Evolutionary conservation across 805 yeast genomes (phyloP), one percentile per base, ranked within the genome.

Genomic region (Ogataea salicorniae): DNA sequence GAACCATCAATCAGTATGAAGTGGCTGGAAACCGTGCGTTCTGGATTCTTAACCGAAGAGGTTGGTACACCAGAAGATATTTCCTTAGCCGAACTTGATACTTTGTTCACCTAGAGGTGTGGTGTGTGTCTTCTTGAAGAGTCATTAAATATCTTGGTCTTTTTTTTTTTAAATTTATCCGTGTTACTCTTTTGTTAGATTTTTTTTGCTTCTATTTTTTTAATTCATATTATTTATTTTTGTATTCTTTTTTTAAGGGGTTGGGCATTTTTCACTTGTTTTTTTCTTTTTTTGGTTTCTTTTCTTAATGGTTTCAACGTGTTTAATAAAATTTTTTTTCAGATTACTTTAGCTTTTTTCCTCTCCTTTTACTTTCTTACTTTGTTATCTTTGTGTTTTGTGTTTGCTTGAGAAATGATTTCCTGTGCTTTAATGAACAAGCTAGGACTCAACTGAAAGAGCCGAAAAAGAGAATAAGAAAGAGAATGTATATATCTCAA

Each of bases 1-100:
- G 69, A 61, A 49, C 61, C 66, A 43, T 54, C 68, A 11, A 70
- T 71, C 20, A 76, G 80, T 61, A 72, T 76, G 52, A 78, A 77
- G 61, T 87, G 95, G 95, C 66, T 82, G 47, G 78, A 81, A 61
- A 84, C 85, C 35, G 82, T 86, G 40, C 74, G 88, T 58, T 79
- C 84, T 20, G 95, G 95, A 9, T 87, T 87, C 63, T 71, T 86
- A 61, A 76, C 84, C 43, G 87, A 84, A 61, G 92, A 86, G 51
- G 85, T 87, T 55, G 84, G 80, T 34, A 73, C 85, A 35, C 95
- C 95, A 7, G 95, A 87, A 67, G 85, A 84, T 54, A 74, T 83
- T 26, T 80, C 89, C 23, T 71, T 85, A 58, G 84, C 87, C 41
- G 95, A 87, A 53, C 61, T 80, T 44, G 85, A 80, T 53, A 69